These are phyloP conservation scores for Ilyonectria destructans DNA, from an alignment of 2,329 filamentous ascomycete species.

Conservation along the genomic window DNA sequence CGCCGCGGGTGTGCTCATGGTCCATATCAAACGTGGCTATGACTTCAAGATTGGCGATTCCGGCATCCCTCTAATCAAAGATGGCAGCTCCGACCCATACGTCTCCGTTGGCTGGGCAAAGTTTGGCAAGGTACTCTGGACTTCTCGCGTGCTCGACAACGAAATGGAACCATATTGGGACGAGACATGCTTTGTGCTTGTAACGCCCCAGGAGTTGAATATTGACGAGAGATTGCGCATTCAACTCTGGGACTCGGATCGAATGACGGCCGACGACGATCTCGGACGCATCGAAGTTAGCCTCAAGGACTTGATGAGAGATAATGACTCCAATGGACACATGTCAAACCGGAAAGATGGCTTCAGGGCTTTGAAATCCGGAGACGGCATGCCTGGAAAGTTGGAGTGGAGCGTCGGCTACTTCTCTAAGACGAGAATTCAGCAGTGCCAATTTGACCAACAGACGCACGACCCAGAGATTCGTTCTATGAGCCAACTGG, in stretches of 20 bases:
- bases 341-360: slow-evolving; percentile 77
- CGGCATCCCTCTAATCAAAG: slow-evolving; percentile 71
- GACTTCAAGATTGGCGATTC: slow-evolving; percentile 82
- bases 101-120: slow-evolving; percentile 84
- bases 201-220: slow-evolving; percentile 80
- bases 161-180: slow-evolving; percentile 82
- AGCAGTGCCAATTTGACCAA: slow-evolving; percentile 72
- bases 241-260: slow-evolving; percentile 84
- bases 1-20: slow-evolving; percentile 75
- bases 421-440: slow-evolving; percentile 77
- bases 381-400: slow-evolving; percentile 79
- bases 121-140: slow-evolving; percentile 76
- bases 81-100: slow-evolving; percentile 79
- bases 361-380: slow-evolving; percentile 76
- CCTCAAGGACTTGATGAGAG: slow-evolving; percentile 76
- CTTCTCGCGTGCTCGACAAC: slow-evolving; percentile 75
- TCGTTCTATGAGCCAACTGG: slow-evolving; percentile 71
- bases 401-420: slow-evolving; percentile 81
- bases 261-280: slow-evolving; percentile 81
- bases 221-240: slow-evolving; percentile 79
- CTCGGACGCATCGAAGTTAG: slow-evolving; percentile 81
- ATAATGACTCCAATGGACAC: slow-evolving; percentile 71
- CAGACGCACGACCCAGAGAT: slow-evolving; percentile 75
- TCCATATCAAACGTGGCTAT: slow-evolving; percentile 77
- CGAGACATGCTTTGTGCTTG: slow-evolving; percentile 79